Percentiles rank a stretch among this genome's conserved stretches.
Conservation (phyloP, 345 rosid species). For the Linum tenue region DNA sequence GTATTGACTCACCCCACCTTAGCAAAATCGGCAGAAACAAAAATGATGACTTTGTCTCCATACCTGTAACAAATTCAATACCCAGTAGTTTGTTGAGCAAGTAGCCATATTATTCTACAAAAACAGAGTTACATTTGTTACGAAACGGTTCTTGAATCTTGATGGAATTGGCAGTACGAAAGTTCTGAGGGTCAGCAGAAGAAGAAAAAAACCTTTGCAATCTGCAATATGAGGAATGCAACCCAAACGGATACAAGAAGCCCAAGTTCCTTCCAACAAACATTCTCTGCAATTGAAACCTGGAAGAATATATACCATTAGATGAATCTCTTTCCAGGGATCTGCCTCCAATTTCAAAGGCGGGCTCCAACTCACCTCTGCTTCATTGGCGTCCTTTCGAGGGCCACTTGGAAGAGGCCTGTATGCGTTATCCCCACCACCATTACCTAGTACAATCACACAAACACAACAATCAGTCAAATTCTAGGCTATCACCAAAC, state of each 20-base stretch:
- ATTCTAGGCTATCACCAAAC: neutral
- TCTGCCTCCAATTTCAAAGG: neutral
- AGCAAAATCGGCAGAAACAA: neutral
- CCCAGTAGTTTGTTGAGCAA: slow-evolving; percentile 3
- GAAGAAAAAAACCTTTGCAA: slow-evolving; percentile 40
- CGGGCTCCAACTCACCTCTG: slow-evolving; percentile 16
- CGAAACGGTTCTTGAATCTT: slow-evolving; percentile 11
- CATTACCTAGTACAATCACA: neutral
- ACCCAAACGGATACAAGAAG: slow-evolving; percentile 74
- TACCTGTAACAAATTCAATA: slow-evolving; percentile 8
- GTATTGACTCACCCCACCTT: neutral
- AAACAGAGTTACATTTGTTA: neutral
- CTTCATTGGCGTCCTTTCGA: slow-evolving; percentile 25
- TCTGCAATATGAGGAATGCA: slow-evolving; percentile 56
- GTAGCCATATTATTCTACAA: neutral
- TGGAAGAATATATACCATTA: slow-evolving; percentile 15
- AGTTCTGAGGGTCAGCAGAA: neutral
- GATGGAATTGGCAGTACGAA: neutral
- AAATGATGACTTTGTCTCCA: neutral
- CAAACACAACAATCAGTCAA: neutral
- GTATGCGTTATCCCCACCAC: slow-evolving; percentile 37
- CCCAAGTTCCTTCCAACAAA: slow-evolving; percentile 74
- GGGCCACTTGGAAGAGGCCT: slow-evolving; percentile 60
- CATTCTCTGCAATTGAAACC: slow-evolving; percentile 54
- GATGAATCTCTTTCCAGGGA: neutral